Conservation (phyloP, 2,329 filamentous ascomycete genomes). For the Thermothelomyces thermophilus region DNA sequence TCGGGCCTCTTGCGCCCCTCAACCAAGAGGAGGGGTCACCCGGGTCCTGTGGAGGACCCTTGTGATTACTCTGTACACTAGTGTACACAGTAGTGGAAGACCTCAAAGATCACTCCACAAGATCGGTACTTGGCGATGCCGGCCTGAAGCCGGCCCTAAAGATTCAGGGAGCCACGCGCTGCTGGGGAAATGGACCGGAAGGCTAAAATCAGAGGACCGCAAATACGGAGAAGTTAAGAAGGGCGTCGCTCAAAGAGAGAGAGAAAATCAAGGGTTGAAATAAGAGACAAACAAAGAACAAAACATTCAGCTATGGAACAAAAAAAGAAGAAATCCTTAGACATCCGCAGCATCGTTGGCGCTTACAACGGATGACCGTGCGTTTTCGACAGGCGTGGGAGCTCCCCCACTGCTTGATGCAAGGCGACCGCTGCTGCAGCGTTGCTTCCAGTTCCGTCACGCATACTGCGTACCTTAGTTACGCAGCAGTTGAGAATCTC, state of each 20-base stretch:
- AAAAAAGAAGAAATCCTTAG: no score
- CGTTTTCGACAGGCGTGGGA: neutral
- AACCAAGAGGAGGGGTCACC: neutral
- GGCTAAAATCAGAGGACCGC: no score
- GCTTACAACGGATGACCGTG: neutral
- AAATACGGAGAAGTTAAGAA: no score
- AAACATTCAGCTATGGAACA: neutral
- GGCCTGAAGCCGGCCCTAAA: neutral
- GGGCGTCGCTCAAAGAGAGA: no score
- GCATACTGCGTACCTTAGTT: no score
- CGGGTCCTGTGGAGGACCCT: no score
- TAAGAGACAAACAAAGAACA: neutral
- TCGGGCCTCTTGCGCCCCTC: neutral
- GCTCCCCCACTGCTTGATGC: neutral
- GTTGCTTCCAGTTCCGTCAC: constrained; percentile 7
- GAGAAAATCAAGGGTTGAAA: no score
- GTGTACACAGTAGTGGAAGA: no score
- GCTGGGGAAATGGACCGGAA: constrained; percentile 3
- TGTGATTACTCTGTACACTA: no score
- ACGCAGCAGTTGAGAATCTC: neutral
- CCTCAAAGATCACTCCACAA: neutral
- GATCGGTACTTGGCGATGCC: neutral
- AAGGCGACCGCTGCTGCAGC: constrained; percentile 8
- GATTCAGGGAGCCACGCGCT: neutral
- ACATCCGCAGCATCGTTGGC: neutral